A percentile compares a stretch with the other conserved stretches of the same genome.
These are phyloP conservation scores for Parietaria judaica DNA, from an alignment of 306 rosid species.

Conservation along the genomic window DNA sequence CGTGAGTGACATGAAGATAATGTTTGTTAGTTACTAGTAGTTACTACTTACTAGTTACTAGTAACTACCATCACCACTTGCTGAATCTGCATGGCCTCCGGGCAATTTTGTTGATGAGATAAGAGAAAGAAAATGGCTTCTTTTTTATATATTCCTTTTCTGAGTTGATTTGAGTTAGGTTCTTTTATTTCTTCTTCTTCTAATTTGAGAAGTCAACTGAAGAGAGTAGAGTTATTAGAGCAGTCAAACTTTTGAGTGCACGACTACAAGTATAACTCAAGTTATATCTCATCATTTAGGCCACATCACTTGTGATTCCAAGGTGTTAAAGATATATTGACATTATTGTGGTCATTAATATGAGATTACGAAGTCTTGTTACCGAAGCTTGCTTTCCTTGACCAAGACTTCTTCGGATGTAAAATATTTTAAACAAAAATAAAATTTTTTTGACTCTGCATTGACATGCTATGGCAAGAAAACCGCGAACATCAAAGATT, in stretches of 20 bases:
- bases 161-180: neutral
- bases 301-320: neutral
- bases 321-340: neutral
- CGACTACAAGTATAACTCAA: too few species aligned
- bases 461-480: too few species aligned
- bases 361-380: neutral
- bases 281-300: neutral
- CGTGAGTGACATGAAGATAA: too few species aligned
- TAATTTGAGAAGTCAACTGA: slow-evolving; percentile 9
- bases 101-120: neutral
- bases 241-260: slow-evolving; percentile 10
- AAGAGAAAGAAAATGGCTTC: neutral
- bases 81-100: too few species aligned
- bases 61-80: too few species aligned
- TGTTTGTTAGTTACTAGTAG: too few species aligned
- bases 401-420: slow-evolving; percentile 11
- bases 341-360: neutral
- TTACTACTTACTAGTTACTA: too few species aligned
- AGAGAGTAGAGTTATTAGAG: neutral
- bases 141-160: neutral
- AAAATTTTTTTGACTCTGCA: too few species aligned
- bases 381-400: slow-evolving; percentile 3
- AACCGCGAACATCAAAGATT: too few species aligned
- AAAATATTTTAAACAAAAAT: too few species aligned
- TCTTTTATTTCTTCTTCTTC: neutral